phyloP scores from a whole-genome alignment of 768 basidiomycete species.

The Hericium erinaceus region DNA sequence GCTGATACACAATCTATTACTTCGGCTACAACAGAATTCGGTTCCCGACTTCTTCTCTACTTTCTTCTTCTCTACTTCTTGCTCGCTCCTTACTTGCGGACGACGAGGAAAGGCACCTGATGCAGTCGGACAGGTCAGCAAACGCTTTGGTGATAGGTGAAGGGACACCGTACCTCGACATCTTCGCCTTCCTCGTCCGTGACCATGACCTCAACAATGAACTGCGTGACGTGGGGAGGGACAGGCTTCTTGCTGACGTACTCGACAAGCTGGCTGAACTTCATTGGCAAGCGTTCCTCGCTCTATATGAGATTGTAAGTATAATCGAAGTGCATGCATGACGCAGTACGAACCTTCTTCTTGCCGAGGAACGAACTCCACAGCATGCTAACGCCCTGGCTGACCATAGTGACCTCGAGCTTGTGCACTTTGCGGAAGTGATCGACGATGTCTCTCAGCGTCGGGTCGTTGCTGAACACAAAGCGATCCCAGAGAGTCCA shows the following conservation, averaged over 20 bases:
- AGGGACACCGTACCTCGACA: constrained; percentile 60
- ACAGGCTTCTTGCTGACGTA: constrained; percentile 92
- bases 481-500: constrained; percentile 99
- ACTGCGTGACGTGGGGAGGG: constrained; percentile 69
- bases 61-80: background rate
- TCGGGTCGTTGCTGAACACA: constrained; percentile 84
- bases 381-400: constrained; percentile 94
- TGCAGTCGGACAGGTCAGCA: constrained; percentile 2
- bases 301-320: constrained; percentile 36
- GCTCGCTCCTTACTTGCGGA: constrained; percentile 39
- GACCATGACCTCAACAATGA: constrained; percentile 92
- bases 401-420: constrained; percentile 90
- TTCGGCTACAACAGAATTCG: too few species aligned
- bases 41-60: too few species aligned
- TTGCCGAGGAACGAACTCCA: constrained; percentile 92
- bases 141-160: background rate
- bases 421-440: constrained; percentile 82
- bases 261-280: constrained; percentile 86
- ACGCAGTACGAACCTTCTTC: constrained; percentile 64
- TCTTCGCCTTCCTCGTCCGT: constrained; percentile 89
- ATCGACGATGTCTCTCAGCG: constrained; percentile 72
- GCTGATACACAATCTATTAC: too few species aligned
- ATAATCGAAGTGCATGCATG: too few species aligned
- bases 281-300: constrained; percentile 81
- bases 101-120: constrained; percentile 79